Percentiles rank a stretch among this genome's conserved stretches.
Evolutionary conservation across 306 rosid species (phyloP).

Genomic region (Myrica gale): DNA sequence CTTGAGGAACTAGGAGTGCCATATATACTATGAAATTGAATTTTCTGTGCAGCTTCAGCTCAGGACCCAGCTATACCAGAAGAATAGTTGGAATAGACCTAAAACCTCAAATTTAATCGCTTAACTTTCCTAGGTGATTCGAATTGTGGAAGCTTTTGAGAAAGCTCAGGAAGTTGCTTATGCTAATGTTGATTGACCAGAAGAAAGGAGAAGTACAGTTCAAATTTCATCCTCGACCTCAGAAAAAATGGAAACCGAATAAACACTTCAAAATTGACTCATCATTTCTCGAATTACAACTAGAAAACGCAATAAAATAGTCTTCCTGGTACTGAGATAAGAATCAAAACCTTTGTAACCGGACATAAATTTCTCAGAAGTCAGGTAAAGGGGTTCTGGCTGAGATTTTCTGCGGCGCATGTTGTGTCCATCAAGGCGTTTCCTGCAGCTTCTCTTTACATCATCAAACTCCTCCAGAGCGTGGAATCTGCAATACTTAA

Average conservation of each 20-base stretch:
- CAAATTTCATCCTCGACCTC: background rate
- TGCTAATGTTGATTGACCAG: background rate
- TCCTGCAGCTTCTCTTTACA: slow-evolving; percentile 65
- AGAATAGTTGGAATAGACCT: background rate
- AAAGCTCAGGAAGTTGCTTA: background rate
- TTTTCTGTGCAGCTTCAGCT: background rate
- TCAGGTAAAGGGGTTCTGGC: slow-evolving; percentile 42
- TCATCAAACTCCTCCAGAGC: slow-evolving; percentile 64
- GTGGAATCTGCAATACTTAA: slow-evolving; percentile 46
- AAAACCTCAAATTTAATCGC: background rate
- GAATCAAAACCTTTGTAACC: slow-evolving; percentile 38
- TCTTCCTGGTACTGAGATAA: background rate
- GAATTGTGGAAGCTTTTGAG: background rate
- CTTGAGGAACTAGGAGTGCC: background rate
- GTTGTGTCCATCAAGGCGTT: slow-evolving; percentile 69
- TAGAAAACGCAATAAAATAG: background rate
- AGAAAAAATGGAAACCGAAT: background rate
- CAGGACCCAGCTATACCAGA: background rate
- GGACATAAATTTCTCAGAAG: slow-evolving; percentile 39
- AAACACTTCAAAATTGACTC: background rate
- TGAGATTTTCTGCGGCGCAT: slow-evolving; percentile 62
- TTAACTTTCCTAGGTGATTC: background rate
- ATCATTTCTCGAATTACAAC: background rate
- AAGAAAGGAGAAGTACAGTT: background rate
- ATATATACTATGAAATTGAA: background rate